Conservation (phyloP, 148 eudicot genomes). For the Polygonum maritimum region DNA sequence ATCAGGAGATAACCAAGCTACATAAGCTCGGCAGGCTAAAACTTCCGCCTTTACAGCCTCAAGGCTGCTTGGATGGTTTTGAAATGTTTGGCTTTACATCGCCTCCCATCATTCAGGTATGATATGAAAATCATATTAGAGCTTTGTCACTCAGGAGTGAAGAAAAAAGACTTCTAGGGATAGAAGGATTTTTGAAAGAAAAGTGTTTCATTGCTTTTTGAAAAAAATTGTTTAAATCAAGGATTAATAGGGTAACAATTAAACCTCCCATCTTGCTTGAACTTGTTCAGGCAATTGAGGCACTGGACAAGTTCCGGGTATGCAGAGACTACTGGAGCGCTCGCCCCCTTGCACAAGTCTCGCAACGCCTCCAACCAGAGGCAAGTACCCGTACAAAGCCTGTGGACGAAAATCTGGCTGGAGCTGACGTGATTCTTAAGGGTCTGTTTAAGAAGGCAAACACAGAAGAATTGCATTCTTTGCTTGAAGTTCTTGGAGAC, state of each 20-base stretch:
- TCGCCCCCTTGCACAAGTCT: constrained; percentile 48
- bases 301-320: constrained; percentile 49
- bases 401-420: constrained; percentile 22
- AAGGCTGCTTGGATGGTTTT: constrained; percentile 86
- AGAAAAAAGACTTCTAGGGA: no score
- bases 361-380: constrained; percentile 33
- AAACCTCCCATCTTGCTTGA: neutral
- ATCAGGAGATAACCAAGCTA: constrained; percentile 72
- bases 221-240: neutral
- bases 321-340: constrained; percentile 78
- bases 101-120: constrained; percentile 83
- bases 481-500: constrained; percentile 26
- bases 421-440: constrained; percentile 34
- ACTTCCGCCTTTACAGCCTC: constrained; percentile 93
- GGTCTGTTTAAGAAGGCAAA: constrained; percentile 77
- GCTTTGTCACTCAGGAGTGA: no score
- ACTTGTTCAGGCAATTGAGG: constrained; percentile 55
- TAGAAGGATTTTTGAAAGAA: no score
- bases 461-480: constrained; percentile 55
- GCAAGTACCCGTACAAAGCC: constrained; percentile 6
- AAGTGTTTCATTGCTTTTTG: no score
- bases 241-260: neutral
- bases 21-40: constrained; percentile 64
- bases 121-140: neutral
- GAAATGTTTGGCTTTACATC: constrained; percentile 97